phyloP scores from a whole-genome alignment of 371 early-diverging fungal species.

The Conidiobolus incongruus region DNA sequence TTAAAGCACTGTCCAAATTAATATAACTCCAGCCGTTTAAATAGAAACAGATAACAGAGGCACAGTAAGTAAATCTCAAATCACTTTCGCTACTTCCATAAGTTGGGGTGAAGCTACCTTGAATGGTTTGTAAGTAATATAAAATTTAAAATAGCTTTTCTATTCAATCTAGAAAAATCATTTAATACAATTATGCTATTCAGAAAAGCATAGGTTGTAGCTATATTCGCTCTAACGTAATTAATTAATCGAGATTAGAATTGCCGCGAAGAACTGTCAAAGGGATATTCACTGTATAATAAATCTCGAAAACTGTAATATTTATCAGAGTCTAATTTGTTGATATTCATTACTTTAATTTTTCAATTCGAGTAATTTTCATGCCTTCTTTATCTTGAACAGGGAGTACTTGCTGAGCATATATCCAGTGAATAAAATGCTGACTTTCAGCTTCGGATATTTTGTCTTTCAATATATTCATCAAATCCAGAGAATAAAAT shows the following conservation, averaged over 20 bases:
- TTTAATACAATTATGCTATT: conserved; percentile 51
- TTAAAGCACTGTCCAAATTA: conserved; percentile 26
- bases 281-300: conserved; percentile 33
- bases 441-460: conserved; percentile 22
- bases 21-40: conserved; percentile 77
- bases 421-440: conserved; percentile 88
- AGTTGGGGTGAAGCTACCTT: conserved; percentile 34
- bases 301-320: conserved; percentile 40
- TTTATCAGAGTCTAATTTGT: not conserved
- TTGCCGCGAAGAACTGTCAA: conserved; percentile 1
- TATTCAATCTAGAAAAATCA: conserved; percentile 64
- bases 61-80: conserved; percentile 78
- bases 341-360: not conserved
- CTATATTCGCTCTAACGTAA: conserved; percentile 45
- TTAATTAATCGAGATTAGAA: conserved; percentile 12
- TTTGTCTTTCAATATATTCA: conserved; percentile 31
- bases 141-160: conserved; percentile 30
- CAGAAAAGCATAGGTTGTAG: conserved; percentile 88
- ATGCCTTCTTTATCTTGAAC: conserved; percentile 6
- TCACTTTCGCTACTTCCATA: conserved; percentile 48
- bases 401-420: conserved; percentile 63
- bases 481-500: conserved; percentile 56
- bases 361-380: not conserved
- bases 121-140: conserved; percentile 24
- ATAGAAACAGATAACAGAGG: conserved; percentile 56